phyloP scores from a whole-genome alignment of 257 asterid genomes.

The Anisodus acutangulus region DNA sequence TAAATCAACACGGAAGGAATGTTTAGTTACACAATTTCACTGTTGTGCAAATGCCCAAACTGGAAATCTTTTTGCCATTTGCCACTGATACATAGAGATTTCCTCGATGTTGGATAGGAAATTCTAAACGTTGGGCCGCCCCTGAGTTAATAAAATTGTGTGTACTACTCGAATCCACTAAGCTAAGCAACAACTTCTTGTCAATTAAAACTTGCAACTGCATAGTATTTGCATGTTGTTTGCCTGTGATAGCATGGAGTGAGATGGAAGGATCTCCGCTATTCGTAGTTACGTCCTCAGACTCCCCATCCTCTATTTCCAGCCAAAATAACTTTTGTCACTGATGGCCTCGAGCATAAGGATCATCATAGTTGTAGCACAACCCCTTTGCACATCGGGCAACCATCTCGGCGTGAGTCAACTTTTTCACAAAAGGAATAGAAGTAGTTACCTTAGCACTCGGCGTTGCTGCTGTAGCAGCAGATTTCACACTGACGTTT shows the following conservation, averaged over 20 bases:
- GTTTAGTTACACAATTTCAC: neutral
- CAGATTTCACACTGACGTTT: too few species aligned
- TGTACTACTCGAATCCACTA: neutral
- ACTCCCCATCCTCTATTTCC: too few species aligned
- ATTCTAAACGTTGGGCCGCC: neutral
- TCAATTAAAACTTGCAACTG: neutral
- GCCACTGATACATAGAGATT: neutral
- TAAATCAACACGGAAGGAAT: neutral
- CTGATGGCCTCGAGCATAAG: neutral
- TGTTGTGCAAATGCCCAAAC: neutral
- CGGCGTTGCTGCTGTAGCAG: too few species aligned
- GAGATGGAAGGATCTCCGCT: too few species aligned
- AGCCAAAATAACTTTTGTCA: neutral
- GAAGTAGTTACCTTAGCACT: neutral
- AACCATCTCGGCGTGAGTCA: neutral
- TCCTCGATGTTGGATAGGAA: neutral
- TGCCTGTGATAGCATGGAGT: too few species aligned
- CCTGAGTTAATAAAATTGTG: neutral
- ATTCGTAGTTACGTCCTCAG: too few species aligned
- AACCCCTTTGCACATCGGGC: neutral
- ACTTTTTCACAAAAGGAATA: neutral
- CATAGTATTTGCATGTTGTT: too few species aligned
- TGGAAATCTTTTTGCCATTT: neutral
- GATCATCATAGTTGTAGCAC: neutral
- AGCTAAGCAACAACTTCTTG: neutral